phyloP scores from a whole-genome alignment of 2,329 filamentous ascomycete genomes.

The Fusarium sp. region DNA sequence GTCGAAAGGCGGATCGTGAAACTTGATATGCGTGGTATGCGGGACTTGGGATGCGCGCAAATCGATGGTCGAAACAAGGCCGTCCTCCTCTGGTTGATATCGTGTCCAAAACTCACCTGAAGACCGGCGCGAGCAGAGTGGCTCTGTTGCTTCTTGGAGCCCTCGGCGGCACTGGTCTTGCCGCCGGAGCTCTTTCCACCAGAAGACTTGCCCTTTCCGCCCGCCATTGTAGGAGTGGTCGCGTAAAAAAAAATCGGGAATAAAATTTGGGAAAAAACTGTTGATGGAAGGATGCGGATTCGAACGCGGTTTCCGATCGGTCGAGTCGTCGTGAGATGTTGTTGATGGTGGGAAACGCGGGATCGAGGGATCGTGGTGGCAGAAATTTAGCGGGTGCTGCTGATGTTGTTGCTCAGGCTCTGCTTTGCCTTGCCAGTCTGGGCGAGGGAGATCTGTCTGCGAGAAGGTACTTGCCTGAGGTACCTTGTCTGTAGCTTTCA shows the following conservation, averaged over 20 bases:
- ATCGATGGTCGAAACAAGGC: constrained; percentile 32
- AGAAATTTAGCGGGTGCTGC: constrained; percentile 48
- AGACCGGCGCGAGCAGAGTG: constrained; percentile 95
- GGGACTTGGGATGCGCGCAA: constrained; percentile 43
- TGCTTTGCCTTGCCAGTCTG: constrained; percentile 15
- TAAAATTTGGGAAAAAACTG: constrained; percentile 28
- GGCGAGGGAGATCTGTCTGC: constrained; percentile 30
- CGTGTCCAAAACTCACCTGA: constrained; percentile 75
- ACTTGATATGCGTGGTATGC: constrained; percentile 41
- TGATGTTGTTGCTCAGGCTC: constrained; percentile 46
- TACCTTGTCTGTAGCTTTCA: constrained; percentile 2
- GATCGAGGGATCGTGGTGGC: constrained; percentile 44
- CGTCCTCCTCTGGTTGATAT: constrained; percentile 12
- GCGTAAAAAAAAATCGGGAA: constrained; percentile 38
- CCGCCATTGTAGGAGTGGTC: constrained; percentile 67
- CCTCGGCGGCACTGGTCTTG: constrained; percentile 74
- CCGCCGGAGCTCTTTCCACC: constrained; percentile 90
- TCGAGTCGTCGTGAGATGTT: constrained; percentile 41
- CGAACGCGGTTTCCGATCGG: constrained; percentile 39
- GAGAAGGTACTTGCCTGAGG: constrained; percentile 37
- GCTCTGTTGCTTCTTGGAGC: constrained; percentile 89
- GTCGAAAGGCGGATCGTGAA: constrained; percentile 34
- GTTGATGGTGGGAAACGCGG: constrained; percentile 44
- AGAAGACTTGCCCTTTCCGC: constrained; percentile 93
- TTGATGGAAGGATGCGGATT: constrained; percentile 33